phyloP scores from a whole-genome alignment of 2,329 filamentous ascomycete species.

The Pseudogymnoascus sp. region DNA sequence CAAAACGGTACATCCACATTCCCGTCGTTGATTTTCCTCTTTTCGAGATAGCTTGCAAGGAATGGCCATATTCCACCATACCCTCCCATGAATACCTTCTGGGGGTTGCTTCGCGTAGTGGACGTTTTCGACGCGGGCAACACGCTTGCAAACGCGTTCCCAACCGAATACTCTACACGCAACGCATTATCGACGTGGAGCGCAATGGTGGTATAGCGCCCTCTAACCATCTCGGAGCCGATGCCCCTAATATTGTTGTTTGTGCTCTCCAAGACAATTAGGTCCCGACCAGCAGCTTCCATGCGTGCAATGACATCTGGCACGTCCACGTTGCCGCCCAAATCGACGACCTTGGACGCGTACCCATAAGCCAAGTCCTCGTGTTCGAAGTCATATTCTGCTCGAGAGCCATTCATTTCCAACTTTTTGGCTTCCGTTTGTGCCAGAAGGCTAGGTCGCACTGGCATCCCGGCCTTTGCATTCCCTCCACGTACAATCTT shows the following conservation, averaged over 20 bases:
- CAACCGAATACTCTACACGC: constrained; percentile 48
- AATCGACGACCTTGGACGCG: constrained; percentile 33
- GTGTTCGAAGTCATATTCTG: constrained; percentile 4
- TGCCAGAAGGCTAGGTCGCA: constrained; percentile 22
- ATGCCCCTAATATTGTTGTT: constrained; percentile 32
- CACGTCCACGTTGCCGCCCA: constrained; percentile 39
- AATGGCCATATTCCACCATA: constrained; percentile 27
- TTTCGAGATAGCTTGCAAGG: constrained; percentile 31
- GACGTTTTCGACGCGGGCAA: background rate
- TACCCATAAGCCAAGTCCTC: constrained; percentile 27
- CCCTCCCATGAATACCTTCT: constrained; percentile 9
- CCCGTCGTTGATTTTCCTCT: constrained; percentile 30
- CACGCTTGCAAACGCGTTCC: constrained; percentile 34
- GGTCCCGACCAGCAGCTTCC: constrained; percentile 30
- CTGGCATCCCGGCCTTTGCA: constrained; percentile 16
- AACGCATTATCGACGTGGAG: constrained; percentile 49
- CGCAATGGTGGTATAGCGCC: constrained; percentile 66
- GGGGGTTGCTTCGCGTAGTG: background rate
- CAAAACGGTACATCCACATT: constrained; percentile 45
- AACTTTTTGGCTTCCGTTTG: constrained; percentile 14
- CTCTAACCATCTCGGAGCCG: constrained; percentile 40
- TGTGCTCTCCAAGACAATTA: constrained; percentile 44
- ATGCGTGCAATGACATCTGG: constrained; percentile 44
- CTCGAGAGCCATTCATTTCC: background rate
- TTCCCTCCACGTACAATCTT: constrained; percentile 11